Evolutionary conservation across 2,329 filamentous ascomycete species (phyloP).

Genomic region (Alternaria hordeiaustralica): DNA sequence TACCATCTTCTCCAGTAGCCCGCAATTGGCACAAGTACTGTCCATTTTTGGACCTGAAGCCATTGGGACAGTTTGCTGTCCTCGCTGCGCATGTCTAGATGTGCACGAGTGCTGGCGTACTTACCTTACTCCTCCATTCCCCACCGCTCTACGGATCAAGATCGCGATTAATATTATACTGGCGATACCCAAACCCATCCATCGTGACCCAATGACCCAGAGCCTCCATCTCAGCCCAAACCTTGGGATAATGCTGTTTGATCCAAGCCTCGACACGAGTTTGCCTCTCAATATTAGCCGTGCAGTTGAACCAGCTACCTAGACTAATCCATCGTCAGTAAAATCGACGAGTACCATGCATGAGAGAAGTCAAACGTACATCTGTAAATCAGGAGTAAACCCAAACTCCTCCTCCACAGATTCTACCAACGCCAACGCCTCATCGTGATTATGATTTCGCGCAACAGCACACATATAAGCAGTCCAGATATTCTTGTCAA

Average conservation of each 20-base stretch:
- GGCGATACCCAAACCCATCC: slow-evolving; percentile 46
- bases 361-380: slow-evolving; percentile 63
- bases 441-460: slow-evolving; percentile 72
- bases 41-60: no score
- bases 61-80: no score
- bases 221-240: slow-evolving; percentile 71
- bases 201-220: slow-evolving; percentile 51
- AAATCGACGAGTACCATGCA: no score
- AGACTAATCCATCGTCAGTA: slow-evolving; percentile 59
- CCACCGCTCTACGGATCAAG: slow-evolving; percentile 36
- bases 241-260: slow-evolving; percentile 67
- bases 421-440: slow-evolving; percentile 70
- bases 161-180: slow-evolving; percentile 44
- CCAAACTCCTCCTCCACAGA: slow-evolving; percentile 72
- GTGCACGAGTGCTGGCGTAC: no score
- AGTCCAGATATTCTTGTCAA: slow-evolving; percentile 75
- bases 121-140: background rate
- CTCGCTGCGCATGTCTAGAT: no score
- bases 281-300: slow-evolving; percentile 70
- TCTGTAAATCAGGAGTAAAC: slow-evolving; percentile 69
- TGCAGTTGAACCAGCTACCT: slow-evolving; percentile 76
- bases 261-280: slow-evolving; percentile 77
- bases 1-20: no score
- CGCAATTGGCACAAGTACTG: no score
- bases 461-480: slow-evolving; percentile 80